Evolutionary conservation across 345 rosid genomes (phyloP).

Genomic region (Citrus mangshanensis): DNA sequence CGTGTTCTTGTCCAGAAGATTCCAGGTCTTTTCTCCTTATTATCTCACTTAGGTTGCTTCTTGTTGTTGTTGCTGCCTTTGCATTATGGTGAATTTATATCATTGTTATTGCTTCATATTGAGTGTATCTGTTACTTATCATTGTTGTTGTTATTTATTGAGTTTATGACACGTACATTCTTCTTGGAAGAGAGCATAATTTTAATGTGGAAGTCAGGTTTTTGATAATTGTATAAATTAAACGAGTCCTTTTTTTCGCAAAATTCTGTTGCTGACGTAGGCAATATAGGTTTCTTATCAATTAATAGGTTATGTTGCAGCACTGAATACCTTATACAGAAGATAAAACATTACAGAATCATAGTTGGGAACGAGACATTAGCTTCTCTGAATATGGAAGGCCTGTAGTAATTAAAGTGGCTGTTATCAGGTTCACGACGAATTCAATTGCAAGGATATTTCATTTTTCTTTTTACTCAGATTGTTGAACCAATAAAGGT

Average conservation of each 20-base stretch:
- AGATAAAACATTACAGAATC: background rate
- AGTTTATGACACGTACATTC: background rate
- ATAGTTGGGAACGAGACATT: background rate
- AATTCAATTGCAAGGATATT: background rate
- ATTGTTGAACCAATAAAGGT: background rate
- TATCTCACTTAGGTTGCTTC: background rate
- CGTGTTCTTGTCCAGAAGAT: slow-evolving; percentile 37
- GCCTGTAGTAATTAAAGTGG: background rate
- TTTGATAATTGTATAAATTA: background rate
- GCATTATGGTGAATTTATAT: background rate
- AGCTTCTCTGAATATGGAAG: background rate
- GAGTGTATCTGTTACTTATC: background rate
- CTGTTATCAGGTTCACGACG: background rate
- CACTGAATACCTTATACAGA: background rate
- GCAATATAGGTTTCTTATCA: background rate
- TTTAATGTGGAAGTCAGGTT: background rate
- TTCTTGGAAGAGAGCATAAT: background rate
- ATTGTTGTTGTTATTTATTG: background rate
- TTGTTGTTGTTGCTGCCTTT: background rate
- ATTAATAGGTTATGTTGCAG: background rate
- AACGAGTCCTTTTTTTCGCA: background rate
- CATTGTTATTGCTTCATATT: background rate
- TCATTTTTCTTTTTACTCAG: background rate
- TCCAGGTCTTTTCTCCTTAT: slow-evolving; percentile 39
- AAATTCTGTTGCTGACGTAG: background rate